Base-by-base conservation (phyloP, 164 flowering plant genomes). In the Magnolia kwangsiensis region DNA sequence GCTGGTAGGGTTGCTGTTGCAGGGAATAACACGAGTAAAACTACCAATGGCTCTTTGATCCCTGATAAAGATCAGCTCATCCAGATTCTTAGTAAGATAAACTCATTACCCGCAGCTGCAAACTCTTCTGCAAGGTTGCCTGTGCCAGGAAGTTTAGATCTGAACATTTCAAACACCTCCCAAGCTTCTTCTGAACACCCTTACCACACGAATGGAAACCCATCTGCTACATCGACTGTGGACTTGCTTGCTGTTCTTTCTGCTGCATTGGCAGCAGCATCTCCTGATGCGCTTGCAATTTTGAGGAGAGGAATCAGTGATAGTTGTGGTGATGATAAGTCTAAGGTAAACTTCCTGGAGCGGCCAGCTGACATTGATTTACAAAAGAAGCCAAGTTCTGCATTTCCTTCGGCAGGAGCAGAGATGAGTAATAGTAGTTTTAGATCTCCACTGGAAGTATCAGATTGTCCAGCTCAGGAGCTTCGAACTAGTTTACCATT, bases 81-180 rank as follows among this genome's bases (percentile, higher is more conserved):
- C 72, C 91, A 90, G 81, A 87, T 94, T 81, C 93, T 94, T 79
- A 81, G 82, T 72, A 92, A 88, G 86, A 86, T 94, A 74, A 92
- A 87, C 74, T 80, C 93, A 3, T 79, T 85, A 67, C 89, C 95
- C 55, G 68, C 86, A 65, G 84, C 91, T n/a, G 77, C 75, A 50
- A 87, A 85, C 64, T 74, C 84, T 50, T 80, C 88, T 19, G 80
- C 86, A 19, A 86, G 88, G 71, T 74, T 87, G 73, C 84, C 87
- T 50, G 74, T 77, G 29, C 63, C 85, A 7, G 89, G 80, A 76
- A 74, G 68, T 63, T 72, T 82, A 27, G 80, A 75, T 77, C 75
- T 75, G 67, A 87, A 82, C 79, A 24, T 71, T 50, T 74, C 80
- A 8, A 83, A 76, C 18, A 78, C 72, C 29, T 18, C 84, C 24